phyloP scores from a whole-genome alignment of 1,284 basidiomycete genomes.

The Amylostereum areolatum region DNA sequence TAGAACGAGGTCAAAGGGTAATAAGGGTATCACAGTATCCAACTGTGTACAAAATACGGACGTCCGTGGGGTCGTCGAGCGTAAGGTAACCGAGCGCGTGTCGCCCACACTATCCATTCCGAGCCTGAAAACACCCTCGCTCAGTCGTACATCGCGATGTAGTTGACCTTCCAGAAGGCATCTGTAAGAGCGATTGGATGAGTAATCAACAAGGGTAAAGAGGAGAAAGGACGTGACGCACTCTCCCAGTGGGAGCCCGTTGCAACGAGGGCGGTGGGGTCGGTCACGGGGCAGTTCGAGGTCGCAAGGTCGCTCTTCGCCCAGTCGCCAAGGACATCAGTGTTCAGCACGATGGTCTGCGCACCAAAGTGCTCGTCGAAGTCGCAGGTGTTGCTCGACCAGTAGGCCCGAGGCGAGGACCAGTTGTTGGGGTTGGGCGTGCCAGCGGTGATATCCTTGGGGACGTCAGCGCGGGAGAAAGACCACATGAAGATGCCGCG shows the following conservation, averaged over 20 bases:
- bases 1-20: too few species aligned
- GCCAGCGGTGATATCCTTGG: conserved; percentile 55
- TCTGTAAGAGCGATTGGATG: conserved; percentile 9
- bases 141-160: conserved; percentile 26
- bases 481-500: conserved; percentile 75
- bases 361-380: conserved; percentile 62
- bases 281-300: conserved; percentile 67
- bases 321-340: conserved; percentile 65
- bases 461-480: conserved; percentile 63
- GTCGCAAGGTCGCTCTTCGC: conserved; percentile 47
- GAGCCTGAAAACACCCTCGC: conserved; percentile 1
- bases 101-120: too few species aligned
- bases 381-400: conserved; percentile 56
- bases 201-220: conserved; percentile 7
- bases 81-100: too few species aligned
- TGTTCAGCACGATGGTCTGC: conserved; percentile 57
- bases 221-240: conserved; percentile 25
- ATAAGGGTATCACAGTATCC: too few species aligned
- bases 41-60: too few species aligned
- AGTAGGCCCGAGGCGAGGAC: conserved; percentile 65
- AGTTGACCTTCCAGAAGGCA: conserved; percentile 55
- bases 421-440: conserved; percentile 60
- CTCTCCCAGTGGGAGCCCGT: conserved; percentile 57
- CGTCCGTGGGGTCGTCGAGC: too few species aligned
- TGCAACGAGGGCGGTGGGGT: conserved; percentile 50